A percentile compares a stretch with the other conserved stretches of the same genome.
Conservation (phyloP, 1,284 basidiomycete species). For the Boletellus sp. region DNA sequence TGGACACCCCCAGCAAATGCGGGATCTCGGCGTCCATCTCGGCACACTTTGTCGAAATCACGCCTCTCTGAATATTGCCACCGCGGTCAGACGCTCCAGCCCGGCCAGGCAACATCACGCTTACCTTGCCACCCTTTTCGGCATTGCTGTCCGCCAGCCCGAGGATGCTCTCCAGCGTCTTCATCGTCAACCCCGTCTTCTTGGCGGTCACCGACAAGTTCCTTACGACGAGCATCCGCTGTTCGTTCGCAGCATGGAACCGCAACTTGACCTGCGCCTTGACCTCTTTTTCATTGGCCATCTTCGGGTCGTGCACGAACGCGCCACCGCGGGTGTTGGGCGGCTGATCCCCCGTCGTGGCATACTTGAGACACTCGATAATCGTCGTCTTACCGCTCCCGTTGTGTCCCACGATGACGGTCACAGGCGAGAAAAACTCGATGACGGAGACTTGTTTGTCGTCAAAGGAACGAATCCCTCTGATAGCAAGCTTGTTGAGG, state of each 20-base stretch:
- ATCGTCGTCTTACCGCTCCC: slow-evolving; percentile 99
- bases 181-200: slow-evolving; percentile 93
- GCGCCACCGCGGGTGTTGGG: slow-evolving; percentile 98
- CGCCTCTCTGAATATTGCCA: slow-evolving; percentile 58
- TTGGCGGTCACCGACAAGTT: slow-evolving; percentile 93
- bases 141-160: slow-evolving; percentile 67
- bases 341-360: slow-evolving; percentile 96
- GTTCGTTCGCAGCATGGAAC: slow-evolving; percentile 86
- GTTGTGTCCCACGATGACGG: slow-evolving; percentile 98
- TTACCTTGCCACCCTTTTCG: slow-evolving; percentile 74
- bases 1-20: slow-evolving; percentile 90
- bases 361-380: slow-evolving; percentile 99
- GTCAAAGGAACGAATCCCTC: slow-evolving; percentile 89
- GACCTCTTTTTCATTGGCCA: slow-evolving; percentile 98
- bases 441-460: slow-evolving; percentile 94
- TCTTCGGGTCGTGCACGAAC: slow-evolving; percentile 97
- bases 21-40: slow-evolving; percentile 97
- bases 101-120: slow-evolving; percentile 13
- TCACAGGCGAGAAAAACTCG: slow-evolving; percentile 96
- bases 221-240: slow-evolving; percentile 88
- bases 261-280: slow-evolving; percentile 97
- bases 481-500: slow-evolving; percentile 83
- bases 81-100: background rate
- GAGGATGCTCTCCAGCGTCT: slow-evolving; percentile 93
- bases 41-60: slow-evolving; percentile 93